phyloP scores from a whole-genome alignment of 208 protist species.

The Leishmania amazonensis region DNA sequence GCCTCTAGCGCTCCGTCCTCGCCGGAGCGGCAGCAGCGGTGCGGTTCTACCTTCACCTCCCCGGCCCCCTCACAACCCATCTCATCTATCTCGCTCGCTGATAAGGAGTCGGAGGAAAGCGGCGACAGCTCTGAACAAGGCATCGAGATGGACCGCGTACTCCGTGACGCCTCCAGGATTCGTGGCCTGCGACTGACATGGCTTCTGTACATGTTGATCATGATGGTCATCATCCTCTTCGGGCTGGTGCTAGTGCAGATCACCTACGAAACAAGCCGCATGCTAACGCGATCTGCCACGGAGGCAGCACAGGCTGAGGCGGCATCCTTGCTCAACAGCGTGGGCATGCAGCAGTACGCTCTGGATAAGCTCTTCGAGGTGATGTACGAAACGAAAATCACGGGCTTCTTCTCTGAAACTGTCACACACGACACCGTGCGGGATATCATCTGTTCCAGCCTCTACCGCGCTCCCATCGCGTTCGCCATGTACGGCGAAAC shows the following conservation, averaged over 20 bases:
- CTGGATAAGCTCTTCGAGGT: slow-evolving; percentile 22
- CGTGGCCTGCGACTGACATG: slow-evolving; percentile 69
- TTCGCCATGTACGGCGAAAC: slow-evolving; percentile 32
- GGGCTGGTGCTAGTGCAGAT: slow-evolving; percentile 55
- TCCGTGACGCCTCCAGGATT: slow-evolving; percentile 53
- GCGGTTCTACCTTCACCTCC: too few species aligned
- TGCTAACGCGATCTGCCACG: slow-evolving; percentile 34
- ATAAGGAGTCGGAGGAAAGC: slow-evolving; percentile 2
- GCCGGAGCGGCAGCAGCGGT: neutral
- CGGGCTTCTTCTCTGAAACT: neutral
- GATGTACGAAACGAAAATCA: slow-evolving; percentile 4
- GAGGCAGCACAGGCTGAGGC: slow-evolving; percentile 40
- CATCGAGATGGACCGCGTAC: slow-evolving; percentile 50
- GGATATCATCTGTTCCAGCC: slow-evolving; percentile 31
- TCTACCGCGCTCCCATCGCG: slow-evolving; percentile 35
- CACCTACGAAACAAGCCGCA: slow-evolving; percentile 51
- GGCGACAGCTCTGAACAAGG: slow-evolving; percentile 9
- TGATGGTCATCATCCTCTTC: slow-evolving; percentile 63
- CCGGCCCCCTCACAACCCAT: neutral
- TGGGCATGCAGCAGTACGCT: slow-evolving; percentile 22
- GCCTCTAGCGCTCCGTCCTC: neutral
- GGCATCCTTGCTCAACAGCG: slow-evolving; percentile 26
- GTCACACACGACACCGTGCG: neutral
- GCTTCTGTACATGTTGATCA: slow-evolving; percentile 63
- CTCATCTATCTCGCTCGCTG: neutral